phyloP scores from a whole-genome alignment of 768 basidiomycete genomes.

The Tricholoma flavovirens region DNA sequence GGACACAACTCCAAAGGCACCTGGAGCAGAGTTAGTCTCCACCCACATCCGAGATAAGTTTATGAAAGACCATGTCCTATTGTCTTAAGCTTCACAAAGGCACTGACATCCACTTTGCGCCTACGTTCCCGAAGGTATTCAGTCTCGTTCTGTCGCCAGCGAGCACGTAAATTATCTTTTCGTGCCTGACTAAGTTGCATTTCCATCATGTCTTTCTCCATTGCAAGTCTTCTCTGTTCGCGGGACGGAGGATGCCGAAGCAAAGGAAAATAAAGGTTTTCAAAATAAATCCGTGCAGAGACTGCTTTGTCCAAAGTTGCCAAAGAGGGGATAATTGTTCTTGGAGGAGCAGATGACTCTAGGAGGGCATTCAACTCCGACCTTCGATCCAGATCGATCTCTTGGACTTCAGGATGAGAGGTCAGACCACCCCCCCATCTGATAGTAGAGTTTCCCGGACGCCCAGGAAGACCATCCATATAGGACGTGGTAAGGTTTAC shows the following conservation, averaged over 20 bases:
- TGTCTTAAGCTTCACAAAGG: conserved; percentile 86
- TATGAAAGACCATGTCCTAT: conserved; percentile 77
- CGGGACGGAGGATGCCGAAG: conserved; percentile 82
- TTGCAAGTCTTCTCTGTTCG: conserved; percentile 76
- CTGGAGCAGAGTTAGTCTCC: conserved; percentile 33
- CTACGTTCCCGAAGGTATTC: conserved; percentile 83
- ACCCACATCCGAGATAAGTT: conserved; percentile 13
- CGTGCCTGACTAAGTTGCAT: conserved; percentile 67
- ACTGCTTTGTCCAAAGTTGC: conserved; percentile 92
- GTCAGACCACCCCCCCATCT: conserved; percentile 56
- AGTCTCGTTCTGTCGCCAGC: conserved; percentile 86
- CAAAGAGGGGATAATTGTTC: conserved; percentile 77
- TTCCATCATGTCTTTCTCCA: conserved; percentile 81
- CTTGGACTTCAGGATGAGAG: conserved; percentile 62
- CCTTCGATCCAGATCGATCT: conserved; percentile 42
- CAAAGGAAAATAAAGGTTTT: conserved; percentile 82
- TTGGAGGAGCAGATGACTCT: conserved; percentile 36
- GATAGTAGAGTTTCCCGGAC: conserved; percentile 54
- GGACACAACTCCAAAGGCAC: conserved; percentile 94
- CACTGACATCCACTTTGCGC: conserved; percentile 75
- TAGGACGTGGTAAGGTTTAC: conserved; percentile 36
- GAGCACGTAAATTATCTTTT: conserved; percentile 64
- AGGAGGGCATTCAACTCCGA: conserved; percentile 26
- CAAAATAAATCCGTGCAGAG: conserved; percentile 89
- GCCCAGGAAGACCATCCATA: conserved; percentile 48